These are phyloP conservation scores for Lentinula sp. DNA, from an alignment of 768 basidiomycete species.

Conservation along the genomic window DNA sequence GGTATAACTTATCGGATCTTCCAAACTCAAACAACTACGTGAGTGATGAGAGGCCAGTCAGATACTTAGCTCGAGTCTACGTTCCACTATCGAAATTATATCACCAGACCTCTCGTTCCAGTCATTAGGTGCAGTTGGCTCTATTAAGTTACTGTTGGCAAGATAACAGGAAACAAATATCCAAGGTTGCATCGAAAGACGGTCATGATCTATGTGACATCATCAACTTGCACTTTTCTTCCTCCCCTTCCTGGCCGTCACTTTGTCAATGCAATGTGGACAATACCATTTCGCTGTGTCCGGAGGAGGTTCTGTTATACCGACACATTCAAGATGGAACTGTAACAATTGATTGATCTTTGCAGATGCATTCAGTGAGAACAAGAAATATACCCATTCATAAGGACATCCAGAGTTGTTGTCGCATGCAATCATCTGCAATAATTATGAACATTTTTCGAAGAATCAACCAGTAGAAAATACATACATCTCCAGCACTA, in stretches of 20 bases:
- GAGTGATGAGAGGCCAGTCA: neutral
- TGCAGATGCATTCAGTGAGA: neutral
- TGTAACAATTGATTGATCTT: slow-evolving; percentile 14
- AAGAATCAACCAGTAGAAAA: neutral
- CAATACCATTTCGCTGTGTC: slow-evolving; percentile 53
- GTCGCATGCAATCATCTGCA: slow-evolving; percentile 68
- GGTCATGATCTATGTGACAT: neutral
- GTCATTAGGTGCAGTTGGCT: neutral
- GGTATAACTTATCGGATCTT: neutral
- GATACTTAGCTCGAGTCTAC: neutral
- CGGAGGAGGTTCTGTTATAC: slow-evolving; percentile 39
- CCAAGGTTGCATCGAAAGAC: neutral
- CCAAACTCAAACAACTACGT: neutral
- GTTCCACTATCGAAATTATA: neutral
- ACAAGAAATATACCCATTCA: slow-evolving; percentile 53
- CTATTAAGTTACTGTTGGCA: neutral
- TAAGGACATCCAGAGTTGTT: slow-evolving; percentile 54
- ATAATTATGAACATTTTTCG: neutral
- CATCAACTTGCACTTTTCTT: slow-evolving; percentile 21
- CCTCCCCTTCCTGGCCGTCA: slow-evolving; percentile 30
- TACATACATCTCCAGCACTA: slow-evolving; percentile 43
- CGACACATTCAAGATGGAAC: slow-evolving; percentile 64
- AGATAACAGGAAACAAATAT: neutral
- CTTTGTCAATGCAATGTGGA: slow-evolving; percentile 27
- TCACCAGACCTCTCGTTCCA: neutral